phyloP scores from a whole-genome alignment of 306 rosid genomes.

The Glycine latifolia region DNA sequence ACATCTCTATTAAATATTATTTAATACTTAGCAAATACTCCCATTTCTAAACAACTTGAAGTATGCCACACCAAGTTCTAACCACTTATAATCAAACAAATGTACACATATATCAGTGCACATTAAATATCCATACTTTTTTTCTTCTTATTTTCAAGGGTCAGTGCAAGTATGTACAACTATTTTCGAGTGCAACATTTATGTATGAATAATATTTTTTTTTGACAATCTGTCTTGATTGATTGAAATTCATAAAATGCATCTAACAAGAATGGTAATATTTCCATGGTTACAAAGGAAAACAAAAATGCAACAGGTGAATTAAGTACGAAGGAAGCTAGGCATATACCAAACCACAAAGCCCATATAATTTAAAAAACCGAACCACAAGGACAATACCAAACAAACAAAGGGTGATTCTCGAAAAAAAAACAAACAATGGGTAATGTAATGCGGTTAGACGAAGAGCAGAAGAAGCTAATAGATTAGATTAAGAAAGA shows the following conservation, averaged over 20 bases:
- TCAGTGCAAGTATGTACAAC: not conserved
- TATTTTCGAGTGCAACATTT: not conserved
- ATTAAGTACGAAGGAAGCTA: constrained; percentile 13
- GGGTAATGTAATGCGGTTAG: not conserved
- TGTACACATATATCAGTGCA: not conserved
- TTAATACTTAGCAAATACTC: too few relatives aligned
- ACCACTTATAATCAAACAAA: not conserved
- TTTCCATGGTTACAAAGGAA: not conserved
- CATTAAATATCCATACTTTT: not conserved
- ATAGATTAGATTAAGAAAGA: constrained; percentile 10
- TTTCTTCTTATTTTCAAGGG: not conserved
- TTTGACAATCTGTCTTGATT: not conserved
- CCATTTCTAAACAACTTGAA: not conserved
- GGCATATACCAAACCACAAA: constrained; percentile 34
- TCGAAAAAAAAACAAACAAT: too few relatives aligned
- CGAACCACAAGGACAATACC: not conserved
- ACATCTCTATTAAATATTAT: too few relatives aligned
- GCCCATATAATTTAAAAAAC: constrained; percentile 14
- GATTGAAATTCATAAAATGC: not conserved
- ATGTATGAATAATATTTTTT: too few relatives aligned
- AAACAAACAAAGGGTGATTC: too few relatives aligned
- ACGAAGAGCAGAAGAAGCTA: constrained; percentile 27
- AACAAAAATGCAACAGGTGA: not conserved
- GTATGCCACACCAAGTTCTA: not conserved
- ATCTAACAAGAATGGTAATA: not conserved